phyloP scores from a whole-genome alignment of 352 stramenopile genomes.

The Phytopythium aichiense region DNA sequence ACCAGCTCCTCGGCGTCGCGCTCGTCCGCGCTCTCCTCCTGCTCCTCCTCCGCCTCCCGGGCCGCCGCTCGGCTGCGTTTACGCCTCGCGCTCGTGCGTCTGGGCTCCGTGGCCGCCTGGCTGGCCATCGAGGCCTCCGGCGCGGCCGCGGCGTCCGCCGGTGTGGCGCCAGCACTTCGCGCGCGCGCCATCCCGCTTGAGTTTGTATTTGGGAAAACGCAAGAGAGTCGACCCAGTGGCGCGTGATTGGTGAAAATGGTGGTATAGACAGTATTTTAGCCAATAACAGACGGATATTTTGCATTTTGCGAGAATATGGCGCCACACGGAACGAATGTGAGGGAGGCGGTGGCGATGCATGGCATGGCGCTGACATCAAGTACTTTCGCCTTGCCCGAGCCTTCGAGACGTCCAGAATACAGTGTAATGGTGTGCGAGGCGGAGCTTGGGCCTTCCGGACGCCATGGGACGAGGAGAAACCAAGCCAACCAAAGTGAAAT shows the following conservation, averaged over 20 bases:
- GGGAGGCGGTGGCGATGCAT: no score
- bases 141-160: not conserved
- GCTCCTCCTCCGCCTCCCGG: not conserved
- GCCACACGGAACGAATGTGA: no score
- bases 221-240: not conserved
- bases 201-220: not conserved
- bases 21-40: conserved; percentile 13
- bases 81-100: conserved; percentile 6
- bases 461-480: not conserved
- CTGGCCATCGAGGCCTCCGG: not conserved
- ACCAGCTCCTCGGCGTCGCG: conserved; percentile 36
- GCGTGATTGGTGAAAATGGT: not conserved
- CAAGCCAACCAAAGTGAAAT: conserved; percentile 3
- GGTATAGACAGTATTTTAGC: not conserved
- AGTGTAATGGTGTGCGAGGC: no score
- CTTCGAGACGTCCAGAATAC: no score
- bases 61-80: conserved; percentile 8
- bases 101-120: not conserved
- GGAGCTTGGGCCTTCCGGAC: no score
- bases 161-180: not conserved
- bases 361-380: no score
- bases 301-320: no score
- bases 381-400: no score
- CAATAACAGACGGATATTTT: not conserved
- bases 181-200: not conserved